Conservation (phyloP, 2,329 filamentous ascomycete genomes). For the Eutypella sp. region DNA sequence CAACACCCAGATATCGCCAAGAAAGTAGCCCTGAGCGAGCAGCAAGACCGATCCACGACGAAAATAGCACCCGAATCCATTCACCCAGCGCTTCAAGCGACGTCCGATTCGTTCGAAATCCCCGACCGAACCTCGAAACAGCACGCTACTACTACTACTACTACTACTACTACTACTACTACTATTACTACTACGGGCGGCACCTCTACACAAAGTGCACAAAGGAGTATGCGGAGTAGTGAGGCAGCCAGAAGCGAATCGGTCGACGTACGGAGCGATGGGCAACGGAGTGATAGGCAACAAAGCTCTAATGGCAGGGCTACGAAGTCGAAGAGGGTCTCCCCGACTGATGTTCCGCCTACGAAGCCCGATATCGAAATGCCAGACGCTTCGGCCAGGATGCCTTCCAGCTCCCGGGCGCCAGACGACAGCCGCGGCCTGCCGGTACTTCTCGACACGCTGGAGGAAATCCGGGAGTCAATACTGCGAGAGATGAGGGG, state of each 20-base stretch:
- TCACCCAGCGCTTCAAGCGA: conserved; percentile 13
- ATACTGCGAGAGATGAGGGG: conserved; percentile 21
- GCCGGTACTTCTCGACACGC: conserved; percentile 14
- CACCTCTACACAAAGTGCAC: too few species aligned
- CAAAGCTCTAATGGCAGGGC: conserved; percentile 15
- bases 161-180: conserved; percentile 6
- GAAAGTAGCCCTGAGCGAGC: conserved; percentile 14
- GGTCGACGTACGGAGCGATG: conserved; percentile 7
- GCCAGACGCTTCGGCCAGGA: conserved; percentile 15
- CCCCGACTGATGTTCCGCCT: conserved; percentile 5
- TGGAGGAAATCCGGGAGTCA: conserved; percentile 20
- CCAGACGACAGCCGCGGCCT: neutral
- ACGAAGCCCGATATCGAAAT: conserved; percentile 20
- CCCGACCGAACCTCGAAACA: conserved; percentile 12
- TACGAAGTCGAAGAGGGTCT: conserved; percentile 17
- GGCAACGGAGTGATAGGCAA: too few species aligned
- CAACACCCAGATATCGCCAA: conserved; percentile 25
- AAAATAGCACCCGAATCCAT: conserved; percentile 3
- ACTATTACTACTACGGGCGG: conserved; percentile 9
- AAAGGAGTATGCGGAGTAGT: conserved; percentile 10
- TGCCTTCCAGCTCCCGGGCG: neutral
- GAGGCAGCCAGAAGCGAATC: conserved; percentile 6
- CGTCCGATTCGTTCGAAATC: conserved; percentile 18
- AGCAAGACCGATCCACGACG: conserved; percentile 3
- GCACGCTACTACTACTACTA: conserved; percentile 8